These are phyloP conservation scores for Agaricales sp. DNA, from an alignment of 1,284 basidiomycete species.

Conservation along the genomic window DNA sequence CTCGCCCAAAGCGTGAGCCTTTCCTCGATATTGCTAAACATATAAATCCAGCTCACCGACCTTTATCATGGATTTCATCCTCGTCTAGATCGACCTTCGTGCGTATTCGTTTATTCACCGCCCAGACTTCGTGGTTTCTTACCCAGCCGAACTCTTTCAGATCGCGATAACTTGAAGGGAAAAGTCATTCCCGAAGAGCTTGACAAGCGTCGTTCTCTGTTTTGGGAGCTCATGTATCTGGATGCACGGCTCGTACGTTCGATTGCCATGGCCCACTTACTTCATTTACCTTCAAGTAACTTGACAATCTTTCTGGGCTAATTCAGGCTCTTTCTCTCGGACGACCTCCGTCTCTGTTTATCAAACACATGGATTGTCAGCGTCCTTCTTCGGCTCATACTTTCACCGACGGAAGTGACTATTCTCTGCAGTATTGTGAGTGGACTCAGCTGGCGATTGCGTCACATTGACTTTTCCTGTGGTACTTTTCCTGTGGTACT, in stretches of 20 bases:
- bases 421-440: slow-evolving; percentile 29
- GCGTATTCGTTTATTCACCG: slow-evolving; percentile 15
- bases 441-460: too few species aligned
- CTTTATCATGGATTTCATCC: too few species aligned
- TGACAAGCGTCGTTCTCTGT: slow-evolving; percentile 31
- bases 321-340: slow-evolving; percentile 29
- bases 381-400: slow-evolving; percentile 30
- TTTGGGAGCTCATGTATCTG: slow-evolving; percentile 35
- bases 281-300: not conserved
- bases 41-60: too few species aligned
- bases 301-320: not conserved
- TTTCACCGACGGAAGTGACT: slow-evolving; percentile 20
- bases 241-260: slow-evolving; percentile 25
- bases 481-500: not conserved
- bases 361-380: slow-evolving; percentile 30
- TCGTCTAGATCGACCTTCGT: slow-evolving; percentile 54
- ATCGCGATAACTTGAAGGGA: slow-evolving; percentile 28
- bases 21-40: too few species aligned
- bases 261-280: not conserved
- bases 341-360: slow-evolving; percentile 31
- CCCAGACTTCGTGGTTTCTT: slow-evolving; percentile 4
- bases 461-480: slow-evolving; percentile 1
- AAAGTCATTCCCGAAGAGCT: slow-evolving; percentile 36
- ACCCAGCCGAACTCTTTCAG: slow-evolving; percentile 14
- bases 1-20: slow-evolving; percentile 50